Evolutionary conservation across 1,284 basidiomycete genomes (phyloP), one percentile per base, ranked within the genome.

Genomic region (Thelephora terrestris): DNA sequence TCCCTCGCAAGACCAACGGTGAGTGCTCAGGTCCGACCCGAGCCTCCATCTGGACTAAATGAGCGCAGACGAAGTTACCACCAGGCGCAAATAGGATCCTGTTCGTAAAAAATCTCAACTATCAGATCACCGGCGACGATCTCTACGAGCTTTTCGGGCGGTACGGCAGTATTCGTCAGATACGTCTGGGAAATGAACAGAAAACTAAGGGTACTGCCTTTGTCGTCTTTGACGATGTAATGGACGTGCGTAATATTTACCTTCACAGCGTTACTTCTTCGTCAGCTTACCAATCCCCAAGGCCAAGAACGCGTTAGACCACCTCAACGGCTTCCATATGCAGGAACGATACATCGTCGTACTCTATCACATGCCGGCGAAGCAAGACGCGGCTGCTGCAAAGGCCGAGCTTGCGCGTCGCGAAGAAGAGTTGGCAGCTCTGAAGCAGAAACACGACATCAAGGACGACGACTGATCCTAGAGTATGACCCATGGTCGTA

Each of bases 271-370:
- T 14, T 3, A 32, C 12, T 32, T 14, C 12, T 37, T 47, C 16
- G 35, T 34, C 27, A 37, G 18, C 46, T 45, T 21, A 29, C 39
- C 29, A 24, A 34, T 44, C 25, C 52, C 43, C 14, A 58, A 93
- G 84, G 91, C 91, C 16, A 97, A 97, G 69, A 93, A 94, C 61
- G 95, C 95, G 1, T 80, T 96, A 49, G 93, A 95, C 62, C 90
- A 96, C 65, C 67, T 99, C 61, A 99, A 99, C 60, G 96, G 95
- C 36, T 99, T 99, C 72, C 95, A 99, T 70, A 69, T 99, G 53
- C 92, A 96, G 71, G 95, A 97, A 66, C 83, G 96, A 29, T 99
- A 99, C 68, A 95, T 99, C 50, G 91, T 94, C 47, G 95, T 99
- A 14, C 71, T 99, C 24, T 98, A 96, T 61, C 95, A 99, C 63